These are phyloP conservation scores for Aspergillus avenaceus DNA, from an alignment of 495 filamentous ascomycete genomes.

Conservation along the genomic window DNA sequence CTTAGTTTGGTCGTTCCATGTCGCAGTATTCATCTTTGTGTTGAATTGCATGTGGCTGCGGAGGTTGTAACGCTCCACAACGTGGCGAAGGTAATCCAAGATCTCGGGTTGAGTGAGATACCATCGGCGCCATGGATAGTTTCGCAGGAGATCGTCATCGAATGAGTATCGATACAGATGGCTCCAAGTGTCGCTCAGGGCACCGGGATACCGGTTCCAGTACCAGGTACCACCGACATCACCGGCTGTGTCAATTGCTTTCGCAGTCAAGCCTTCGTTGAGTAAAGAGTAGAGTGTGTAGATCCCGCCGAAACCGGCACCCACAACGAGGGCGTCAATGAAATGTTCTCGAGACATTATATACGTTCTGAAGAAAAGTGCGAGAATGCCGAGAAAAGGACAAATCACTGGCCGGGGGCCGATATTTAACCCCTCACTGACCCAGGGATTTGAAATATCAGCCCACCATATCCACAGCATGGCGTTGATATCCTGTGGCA, in stretches of 20 bases:
- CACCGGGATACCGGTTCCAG: conserved; percentile 25
- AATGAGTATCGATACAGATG: conserved; percentile 24
- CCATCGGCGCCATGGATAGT: conserved; percentile 14
- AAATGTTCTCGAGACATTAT: conserved; percentile 13
- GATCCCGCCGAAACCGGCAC: conserved; percentile 45
- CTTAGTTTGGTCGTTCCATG: conserved; percentile 13
- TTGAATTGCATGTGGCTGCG: conserved; percentile 20
- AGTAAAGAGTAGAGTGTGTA: conserved; percentile 33
- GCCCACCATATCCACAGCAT: too few species aligned
- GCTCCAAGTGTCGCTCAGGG: conserved; percentile 11
- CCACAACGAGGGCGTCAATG: conserved; percentile 50
- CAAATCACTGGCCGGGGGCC: background rate
- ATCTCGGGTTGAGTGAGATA: conserved; percentile 20
- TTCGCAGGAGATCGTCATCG: conserved; percentile 16
- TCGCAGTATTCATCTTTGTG: conserved; percentile 13
- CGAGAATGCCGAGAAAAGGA: background rate
- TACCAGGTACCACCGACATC: conserved; percentile 50
- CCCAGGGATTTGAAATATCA: too few species aligned
- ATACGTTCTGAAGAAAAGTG: too few species aligned
- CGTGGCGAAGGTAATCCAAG: conserved; percentile 17
- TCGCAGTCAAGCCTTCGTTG: conserved; percentile 30
- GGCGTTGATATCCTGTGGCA: too few species aligned
- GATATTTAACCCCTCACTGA: too few species aligned
- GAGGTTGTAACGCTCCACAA: conserved; percentile 18
- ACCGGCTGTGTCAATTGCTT: conserved; percentile 41